phyloP scores from a whole-genome alignment of 2,329 filamentous ascomycete species.

The Fusarium mexicanum region DNA sequence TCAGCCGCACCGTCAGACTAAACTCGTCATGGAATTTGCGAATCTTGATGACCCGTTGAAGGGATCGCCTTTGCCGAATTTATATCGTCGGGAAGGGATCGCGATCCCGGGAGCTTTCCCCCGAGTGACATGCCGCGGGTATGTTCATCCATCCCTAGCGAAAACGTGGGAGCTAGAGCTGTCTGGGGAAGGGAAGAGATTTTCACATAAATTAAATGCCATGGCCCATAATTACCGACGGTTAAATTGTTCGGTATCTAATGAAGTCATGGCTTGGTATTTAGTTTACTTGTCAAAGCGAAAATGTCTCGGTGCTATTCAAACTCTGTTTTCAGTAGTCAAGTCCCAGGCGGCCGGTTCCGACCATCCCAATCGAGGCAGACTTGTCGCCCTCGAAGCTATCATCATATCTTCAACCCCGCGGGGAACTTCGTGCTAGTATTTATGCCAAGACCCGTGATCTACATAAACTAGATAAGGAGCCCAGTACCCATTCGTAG shows the following conservation, averaged over 20 bases:
- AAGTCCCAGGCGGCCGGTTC: neutral
- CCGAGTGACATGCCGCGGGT: neutral
- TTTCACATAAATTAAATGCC: neutral
- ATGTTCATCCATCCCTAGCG: neutral
- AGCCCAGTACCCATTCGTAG: neutral
- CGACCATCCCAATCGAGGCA: neutral
- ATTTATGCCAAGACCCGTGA: neutral
- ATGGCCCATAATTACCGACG: neutral
- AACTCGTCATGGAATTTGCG: fast-evolving
- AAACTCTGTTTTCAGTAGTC: neutral
- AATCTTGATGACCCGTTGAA: neutral
- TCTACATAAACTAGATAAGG: neutral
- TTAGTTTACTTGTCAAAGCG: neutral
- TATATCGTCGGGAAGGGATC: neutral
- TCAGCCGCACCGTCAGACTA: neutral
- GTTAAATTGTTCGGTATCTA: neutral
- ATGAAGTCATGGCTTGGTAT: neutral
- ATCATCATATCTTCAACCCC: neutral
- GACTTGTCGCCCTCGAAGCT: neutral
- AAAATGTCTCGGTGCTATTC: neutral
- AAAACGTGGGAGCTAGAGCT: neutral
- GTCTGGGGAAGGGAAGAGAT: neutral
- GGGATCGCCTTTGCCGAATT: neutral
- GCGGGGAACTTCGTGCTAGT: neutral
- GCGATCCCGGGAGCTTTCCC: neutral